Evolutionary conservation across 345 rosid species (phyloP), one percentile per base, ranked within the genome.

Genomic region (Aquilaria yunnanensis): DNA sequence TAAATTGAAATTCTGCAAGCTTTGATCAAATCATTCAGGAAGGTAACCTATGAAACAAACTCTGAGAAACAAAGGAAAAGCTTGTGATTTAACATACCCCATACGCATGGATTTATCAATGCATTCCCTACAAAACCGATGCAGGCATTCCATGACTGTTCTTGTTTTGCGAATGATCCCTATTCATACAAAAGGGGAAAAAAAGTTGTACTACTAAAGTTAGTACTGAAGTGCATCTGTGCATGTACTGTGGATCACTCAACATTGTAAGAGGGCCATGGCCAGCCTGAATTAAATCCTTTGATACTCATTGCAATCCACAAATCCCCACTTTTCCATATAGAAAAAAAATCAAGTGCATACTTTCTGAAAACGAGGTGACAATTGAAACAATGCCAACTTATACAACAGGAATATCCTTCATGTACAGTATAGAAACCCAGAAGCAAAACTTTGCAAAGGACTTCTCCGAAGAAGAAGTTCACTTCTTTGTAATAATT

Each of bases 71-170:
- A 50, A 23, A 57, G n/a, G n/a, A 64, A 47, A 67, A 31, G 13
- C 49, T 23, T 51, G 51, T 16, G 58, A 43, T 56, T 64, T 65
- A 60, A 70, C 74, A 59, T 80, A 89, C 94, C 96, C 88, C 55
- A 89, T 72, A 53, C 91, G 71, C 96, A 89, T 87, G 53, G 91
- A 84, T 74, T 85, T 87, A 78, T 83, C 96, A 45, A 89, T 87
- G 77, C 96, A 89, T 75, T 85, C 92, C 67, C 91, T 71, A 69
- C 96, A 89, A 77, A 89, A 89, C 49, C 96, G 85, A 72, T 89
- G 94, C 56, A 89, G 72, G 59, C 96, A 89, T 70, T 87, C 96
- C 92, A 83, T 89, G 48, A 89, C 94, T 54, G 96, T 87, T 72
- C 94, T 81, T 37, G 96, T 89, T 70, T 87, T 89, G 67, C 80